Evolutionary conservation across 192 early-diverging fungal species (phyloP), one percentile per base, ranked within the genome.

Genomic region (Entomortierella parvispora): DNA sequence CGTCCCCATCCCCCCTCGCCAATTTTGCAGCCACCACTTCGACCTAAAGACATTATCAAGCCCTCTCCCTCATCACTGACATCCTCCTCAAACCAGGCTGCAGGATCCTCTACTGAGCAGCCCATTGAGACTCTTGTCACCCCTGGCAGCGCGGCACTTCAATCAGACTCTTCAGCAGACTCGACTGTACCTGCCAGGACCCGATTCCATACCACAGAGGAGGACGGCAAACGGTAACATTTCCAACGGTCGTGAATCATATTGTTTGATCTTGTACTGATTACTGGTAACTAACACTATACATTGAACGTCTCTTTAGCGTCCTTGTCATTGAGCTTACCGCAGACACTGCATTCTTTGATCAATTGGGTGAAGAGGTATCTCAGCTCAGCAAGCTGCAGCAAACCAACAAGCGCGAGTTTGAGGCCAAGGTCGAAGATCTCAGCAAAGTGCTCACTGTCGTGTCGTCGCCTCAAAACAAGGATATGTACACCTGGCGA

Each of bases 401-500:
- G 60, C 65, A 80, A 46, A 59, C 62, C 2, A 84, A 86, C 58
- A 83, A 86, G 37, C 65, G 67, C 2, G 65, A 84, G 43, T 91
- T 90, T 65, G 74, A 82, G 40, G 58, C 70, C 37, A 90, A 89
- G 33, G 79, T 93, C 44, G 74, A 79, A 4, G 71, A 70, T 26
- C 48, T 93, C n/a, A 72, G 84, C 18, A 67, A 57, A 23, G 79
- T 85, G 44, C 63, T 93, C 54, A 84, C 86, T 1, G 67, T 80
- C 2, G 86, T 89, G 4, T 74, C 91, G 4, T 91, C 93, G 0
- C 92, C 92, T 2, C 86, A 87, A 46, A 91, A 90, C 64, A 89
- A 90, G 47, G 92, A 95, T 68, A 86, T 93, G 62, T 89, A 93
- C 60, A 74, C 81, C 5, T 95, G 90, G 90, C 80, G 90, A 23